Conservation (phyloP, 129 eudicot species). For the Glebionis coronaria region DNA sequence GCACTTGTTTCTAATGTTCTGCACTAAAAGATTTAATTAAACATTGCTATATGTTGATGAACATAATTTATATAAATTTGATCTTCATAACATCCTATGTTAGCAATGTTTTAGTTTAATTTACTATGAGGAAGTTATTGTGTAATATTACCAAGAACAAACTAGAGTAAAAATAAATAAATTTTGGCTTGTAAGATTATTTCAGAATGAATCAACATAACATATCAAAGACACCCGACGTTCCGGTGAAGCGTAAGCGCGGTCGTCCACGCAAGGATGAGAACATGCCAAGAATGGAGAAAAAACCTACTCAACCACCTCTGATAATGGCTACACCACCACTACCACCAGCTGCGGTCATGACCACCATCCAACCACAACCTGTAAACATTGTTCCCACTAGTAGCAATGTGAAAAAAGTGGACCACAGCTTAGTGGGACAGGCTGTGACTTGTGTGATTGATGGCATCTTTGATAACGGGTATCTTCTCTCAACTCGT, state of each 20-base stretch:
- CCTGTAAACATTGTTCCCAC: slow-evolving; percentile 5
- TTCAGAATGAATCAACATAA: slow-evolving; percentile 52
- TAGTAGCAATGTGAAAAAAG: slow-evolving; percentile 17
- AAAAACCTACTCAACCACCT: slow-evolving; percentile 30
- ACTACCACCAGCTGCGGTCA: slow-evolving; percentile 13
- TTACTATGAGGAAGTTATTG: neutral
- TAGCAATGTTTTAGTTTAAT: no score
- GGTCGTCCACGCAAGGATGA: slow-evolving; percentile 94
- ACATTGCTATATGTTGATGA: neutral
- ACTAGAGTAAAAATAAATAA: no score
- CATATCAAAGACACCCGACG: slow-evolving; percentile 32
- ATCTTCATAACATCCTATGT: neutral
- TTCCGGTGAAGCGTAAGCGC: slow-evolving; percentile 74
- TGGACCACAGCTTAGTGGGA: slow-evolving; percentile 51
- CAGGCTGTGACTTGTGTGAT: slow-evolving; percentile 57
- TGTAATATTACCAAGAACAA: no score
- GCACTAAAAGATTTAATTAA: no score
- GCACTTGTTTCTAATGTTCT: neutral
- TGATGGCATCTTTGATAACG: slow-evolving; percentile 74
- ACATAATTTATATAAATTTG: neutral
- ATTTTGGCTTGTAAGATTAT: slow-evolving; percentile 9
- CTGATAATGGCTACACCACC: slow-evolving; percentile 21
- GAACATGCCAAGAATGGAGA: slow-evolving; percentile 29
- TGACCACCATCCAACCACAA: slow-evolving; percentile 17
- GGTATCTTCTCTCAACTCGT: slow-evolving; percentile 62